These are phyloP conservation scores for Misopates orontium DNA, from an alignment of 257 asterid genomes.

Conservation along the genomic window DNA sequence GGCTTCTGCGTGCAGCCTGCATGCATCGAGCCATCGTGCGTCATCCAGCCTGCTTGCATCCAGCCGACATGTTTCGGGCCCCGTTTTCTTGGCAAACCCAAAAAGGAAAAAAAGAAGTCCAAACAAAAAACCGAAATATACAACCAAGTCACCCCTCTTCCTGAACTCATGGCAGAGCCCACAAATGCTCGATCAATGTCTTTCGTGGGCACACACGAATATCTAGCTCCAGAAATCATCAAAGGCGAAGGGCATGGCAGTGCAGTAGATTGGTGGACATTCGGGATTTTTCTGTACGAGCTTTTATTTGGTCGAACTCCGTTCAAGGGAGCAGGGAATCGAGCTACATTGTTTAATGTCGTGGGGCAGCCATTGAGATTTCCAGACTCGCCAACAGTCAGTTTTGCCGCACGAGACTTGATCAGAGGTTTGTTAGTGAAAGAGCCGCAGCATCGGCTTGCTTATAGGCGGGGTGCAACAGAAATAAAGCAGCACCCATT, in stretches of 20 bases:
- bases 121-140: slow-evolving; percentile 40
- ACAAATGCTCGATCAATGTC: slow-evolving; percentile 71
- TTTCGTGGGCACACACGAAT: slow-evolving; percentile 72
- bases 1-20: slow-evolving; percentile 48
- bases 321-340: slow-evolving; percentile 58
- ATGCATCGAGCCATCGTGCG: slow-evolving; percentile 57
- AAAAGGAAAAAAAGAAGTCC: slow-evolving; percentile 49
- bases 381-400: slow-evolving; percentile 59
- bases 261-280: slow-evolving; percentile 78
- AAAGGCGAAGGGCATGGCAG: slow-evolving; percentile 75
- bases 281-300: slow-evolving; percentile 60
- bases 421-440: slow-evolving; percentile 63
- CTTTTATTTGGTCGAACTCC: slow-evolving; percentile 65
- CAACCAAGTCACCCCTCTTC: slow-evolving; percentile 50
- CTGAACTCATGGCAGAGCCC: slow-evolving; percentile 67
- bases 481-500: slow-evolving; percentile 69
- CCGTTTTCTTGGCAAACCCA: slow-evolving; percentile 48
- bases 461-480: slow-evolving; percentile 69
- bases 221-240: slow-evolving; percentile 63
- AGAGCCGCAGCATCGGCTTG: slow-evolving; percentile 68
- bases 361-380: slow-evolving; percentile 64
- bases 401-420: slow-evolving; percentile 68
- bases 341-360: slow-evolving; percentile 67
- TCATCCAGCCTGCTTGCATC: slow-evolving; percentile 52
- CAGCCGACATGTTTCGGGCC: slow-evolving; percentile 62